Evolutionary conservation across 2,329 filamentous ascomycete species (phyloP), one percentile per base, ranked within the genome.

Genomic region (Ophiostoma sp.): DNA sequence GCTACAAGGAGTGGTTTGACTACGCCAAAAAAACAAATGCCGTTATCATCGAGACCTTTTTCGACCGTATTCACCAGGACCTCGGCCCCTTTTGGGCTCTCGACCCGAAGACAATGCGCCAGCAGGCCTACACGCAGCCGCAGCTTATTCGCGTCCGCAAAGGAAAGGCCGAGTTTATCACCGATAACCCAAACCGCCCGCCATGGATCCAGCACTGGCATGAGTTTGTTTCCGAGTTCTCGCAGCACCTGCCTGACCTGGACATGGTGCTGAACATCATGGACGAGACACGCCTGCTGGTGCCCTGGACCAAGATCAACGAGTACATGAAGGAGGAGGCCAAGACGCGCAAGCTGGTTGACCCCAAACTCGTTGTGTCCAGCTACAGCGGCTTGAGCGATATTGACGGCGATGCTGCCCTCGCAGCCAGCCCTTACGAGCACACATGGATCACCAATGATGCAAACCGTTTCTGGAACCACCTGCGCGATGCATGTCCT

Each of bases 231-330:
- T 73, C 76, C 6, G 83, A 84, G 71, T 84, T 87, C 52, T 82
- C 84, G 39, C 75, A 80, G 27, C 78, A 83, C 70, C 76, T 90
- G 33, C 88, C 87, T 7, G 87, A 90, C 73, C 83, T 90, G 76
- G 87, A 90, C 76, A 88, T 90, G 79, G 84, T 87, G 15, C 85
- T 90, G 79, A 90, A 90, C 75, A 80, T 83, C 68, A 82, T 88
- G 78, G 87, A 89, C 75, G 86, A 90, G 75, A 83, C 87, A 35
- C 82, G 87, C 23, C 77, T 90, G 20, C 78, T 89, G 36, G 85
- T 88, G 7, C 83, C 87, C 10, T 86, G 83, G 78, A 82, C 89
- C 68, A 80, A 83, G 20, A 82, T 90, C 71, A 80, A 83, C 35
- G 79, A 79, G 35, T 79, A 86, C 68, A 79, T 88, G 13, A 77